Conservation (phyloP, 2,329 filamentous ascomycete genomes). For the Rhytidhysteron rufulum region DNA sequence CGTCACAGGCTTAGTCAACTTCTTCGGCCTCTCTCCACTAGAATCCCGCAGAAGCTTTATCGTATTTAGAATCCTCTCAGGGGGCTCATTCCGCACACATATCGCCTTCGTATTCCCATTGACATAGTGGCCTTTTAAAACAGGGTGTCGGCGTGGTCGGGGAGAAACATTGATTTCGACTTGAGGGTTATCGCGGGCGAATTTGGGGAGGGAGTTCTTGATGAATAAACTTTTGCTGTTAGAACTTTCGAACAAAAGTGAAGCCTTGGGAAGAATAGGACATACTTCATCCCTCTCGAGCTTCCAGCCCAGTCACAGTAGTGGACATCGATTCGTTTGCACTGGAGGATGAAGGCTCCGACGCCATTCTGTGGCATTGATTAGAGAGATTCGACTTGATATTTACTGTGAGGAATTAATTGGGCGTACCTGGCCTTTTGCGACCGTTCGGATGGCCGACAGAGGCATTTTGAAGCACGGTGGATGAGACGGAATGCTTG, state of each 20-base stretch:
- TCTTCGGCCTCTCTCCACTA: constrained; percentile 69
- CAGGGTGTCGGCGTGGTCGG: constrained; percentile 82
- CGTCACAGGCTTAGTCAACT: constrained; percentile 55
- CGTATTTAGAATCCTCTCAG: constrained; percentile 77
- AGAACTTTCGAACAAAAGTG: background rate
- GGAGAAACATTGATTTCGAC: constrained; percentile 92
- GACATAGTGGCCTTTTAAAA: constrained; percentile 87
- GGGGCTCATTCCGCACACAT: constrained; percentile 82
- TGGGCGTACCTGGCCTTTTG: constrained; percentile 52
- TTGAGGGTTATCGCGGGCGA: constrained; percentile 77
- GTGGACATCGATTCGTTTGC: constrained; percentile 91
- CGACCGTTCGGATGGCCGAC: constrained; percentile 49
- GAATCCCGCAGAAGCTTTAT: constrained; percentile 68
- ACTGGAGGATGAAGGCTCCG: constrained; percentile 94
- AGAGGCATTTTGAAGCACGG: constrained; percentile 45
- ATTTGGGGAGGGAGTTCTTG: constrained; percentile 68
- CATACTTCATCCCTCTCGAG: constrained; percentile 90
- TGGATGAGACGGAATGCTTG: no score
- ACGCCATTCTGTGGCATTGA: constrained; percentile 75
- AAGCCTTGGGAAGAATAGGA: constrained; percentile 3
- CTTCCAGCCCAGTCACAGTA: constrained; percentile 97
- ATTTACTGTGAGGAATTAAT: constrained; percentile 3
- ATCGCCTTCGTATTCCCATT: constrained; percentile 83
- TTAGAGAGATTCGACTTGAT: background rate
- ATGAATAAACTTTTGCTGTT: constrained; percentile 58